A percentile compares a stretch with the other conserved stretches of the same genome.
These are phyloP conservation scores for Coleophoma eucalyptorum DNA, from an alignment of 2,329 filamentous ascomycete species.

Conservation along the genomic window DNA sequence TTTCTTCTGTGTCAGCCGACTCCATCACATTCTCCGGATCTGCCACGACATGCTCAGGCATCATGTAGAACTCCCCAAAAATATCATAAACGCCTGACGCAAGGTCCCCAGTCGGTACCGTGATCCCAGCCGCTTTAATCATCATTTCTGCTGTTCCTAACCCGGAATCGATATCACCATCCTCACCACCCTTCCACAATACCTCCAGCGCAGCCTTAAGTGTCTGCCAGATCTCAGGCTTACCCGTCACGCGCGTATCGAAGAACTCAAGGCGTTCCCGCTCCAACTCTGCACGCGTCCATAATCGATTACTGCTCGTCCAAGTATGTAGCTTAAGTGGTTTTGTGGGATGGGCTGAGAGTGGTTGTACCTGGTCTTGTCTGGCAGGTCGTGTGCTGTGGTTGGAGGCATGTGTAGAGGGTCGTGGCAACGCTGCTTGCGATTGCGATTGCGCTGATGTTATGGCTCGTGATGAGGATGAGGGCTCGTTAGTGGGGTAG, in stretches of 20 bases:
- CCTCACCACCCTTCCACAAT: conserved; percentile 47
- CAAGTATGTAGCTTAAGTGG: conserved; percentile 65
- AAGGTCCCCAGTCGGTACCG: conserved; percentile 68
- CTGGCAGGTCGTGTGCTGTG: conserved; percentile 6
- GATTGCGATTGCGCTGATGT: conserved; percentile 26
- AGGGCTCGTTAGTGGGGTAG: conserved; percentile 42
- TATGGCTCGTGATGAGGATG: conserved; percentile 50
- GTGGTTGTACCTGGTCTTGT: conserved; percentile 25
- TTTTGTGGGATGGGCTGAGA: conserved; percentile 65
- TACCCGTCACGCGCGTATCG: conserved; percentile 79
- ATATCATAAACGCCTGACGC: conserved; percentile 70
- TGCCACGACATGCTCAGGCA: conserved; percentile 65
- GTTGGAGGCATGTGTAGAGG: conserved; percentile 18
- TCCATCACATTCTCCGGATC: conserved; percentile 57
- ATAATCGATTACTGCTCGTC: conserved; percentile 58
- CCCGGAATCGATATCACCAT: conserved; percentile 31
- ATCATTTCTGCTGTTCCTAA: conserved; percentile 74
- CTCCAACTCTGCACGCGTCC: conserved; percentile 67
- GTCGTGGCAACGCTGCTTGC: conserved; percentile 13
- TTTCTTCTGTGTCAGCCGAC: conserved; percentile 10
- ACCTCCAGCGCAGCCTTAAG: conserved; percentile 65
- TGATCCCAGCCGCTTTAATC: conserved; percentile 73
- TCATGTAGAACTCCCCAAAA: conserved; percentile 63
- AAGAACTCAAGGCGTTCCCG: conserved; percentile 81
- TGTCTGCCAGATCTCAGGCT: conserved; percentile 76